Conservation (phyloP, 139 green algal genomes). For the Yamagishiella unicocca region DNA sequence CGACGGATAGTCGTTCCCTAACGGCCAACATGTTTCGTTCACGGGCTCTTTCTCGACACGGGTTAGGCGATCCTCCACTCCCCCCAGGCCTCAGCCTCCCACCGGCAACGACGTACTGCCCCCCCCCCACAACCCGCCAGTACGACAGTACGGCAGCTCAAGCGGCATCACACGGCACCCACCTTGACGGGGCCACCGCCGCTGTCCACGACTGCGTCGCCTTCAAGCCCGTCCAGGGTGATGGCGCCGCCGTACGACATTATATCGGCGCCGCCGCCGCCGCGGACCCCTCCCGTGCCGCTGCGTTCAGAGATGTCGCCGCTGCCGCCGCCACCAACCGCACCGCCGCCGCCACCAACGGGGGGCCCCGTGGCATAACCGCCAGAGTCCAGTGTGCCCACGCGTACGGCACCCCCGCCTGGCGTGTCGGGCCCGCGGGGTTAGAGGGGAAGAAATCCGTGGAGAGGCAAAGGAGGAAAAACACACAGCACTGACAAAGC, state of each 20-base stretch:
- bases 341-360: background rate
- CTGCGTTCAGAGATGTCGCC: background rate
- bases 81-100: too few species aligned
- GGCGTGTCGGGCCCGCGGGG: too few species aligned
- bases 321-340: background rate
- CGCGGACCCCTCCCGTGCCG: background rate
- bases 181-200: constrained; percentile 31
- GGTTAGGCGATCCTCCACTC: too few species aligned
- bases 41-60: too few species aligned
- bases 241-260: constrained; percentile 12
- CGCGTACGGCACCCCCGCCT: background rate
- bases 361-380: background rate
- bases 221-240: constrained; percentile 15
- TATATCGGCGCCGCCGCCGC: background rate
- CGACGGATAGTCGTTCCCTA: background rate
- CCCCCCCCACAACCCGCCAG: background rate
- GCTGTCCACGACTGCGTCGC: background rate
- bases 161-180: background rate
- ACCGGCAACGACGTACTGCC: too few species aligned
- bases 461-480: background rate
- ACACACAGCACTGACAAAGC: background rate
- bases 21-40: background rate
- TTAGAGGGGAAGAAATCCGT: too few species aligned
- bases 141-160: background rate
- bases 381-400: constrained; percentile 23